Evolutionary conservation across 352 stramenopile genomes (phyloP), one percentile per base, ranked within the genome.

Genomic region (Phytophthora cryptogea): DNA sequence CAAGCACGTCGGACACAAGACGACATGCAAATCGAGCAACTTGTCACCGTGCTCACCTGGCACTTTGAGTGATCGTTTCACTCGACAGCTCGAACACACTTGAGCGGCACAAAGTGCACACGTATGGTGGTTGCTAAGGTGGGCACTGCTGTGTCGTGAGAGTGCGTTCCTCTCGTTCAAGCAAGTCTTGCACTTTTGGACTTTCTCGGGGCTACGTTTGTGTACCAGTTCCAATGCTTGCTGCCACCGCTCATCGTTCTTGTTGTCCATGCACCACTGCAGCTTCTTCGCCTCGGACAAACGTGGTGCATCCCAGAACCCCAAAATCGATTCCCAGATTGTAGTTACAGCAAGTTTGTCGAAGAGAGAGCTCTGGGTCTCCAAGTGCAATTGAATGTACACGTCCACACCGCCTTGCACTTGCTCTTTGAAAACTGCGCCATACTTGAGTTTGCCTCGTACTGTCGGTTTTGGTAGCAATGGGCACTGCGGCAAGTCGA

Each of bases 401-500:
- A 61, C 42, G n/a, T 61, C 53, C 43, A 61, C 42, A 1, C 26
- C 42, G 4, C 53, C 53, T 7, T 61, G 44, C 9, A 32, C 42
- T 31, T 31, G 16, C 20, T 61, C 41, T 26, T 45, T 49, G 43
- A 54, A 61, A 36, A 59, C 43, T 6, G 30, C 27, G 8, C 40
- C 51, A 32, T 49, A 59, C 30, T 44, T 28, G 39, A 59, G 28
- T 36, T 51, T 41, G 5, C 39, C 40, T 16, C 51, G 51, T 8
- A 51, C 7, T 28, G 31, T 49, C 9, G 39, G 39, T 14, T 84
- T 63, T 11, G 59, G 66, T 10, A 42, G 20, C 14, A 30, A 7
- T 14, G 51, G 50, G 31, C 42, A 58, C 10, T 54, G 37, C 13
- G 51, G 51, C 49, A 66, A 44, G 31, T 67, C 51, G 16, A 87